These are phyloP conservation scores for Eleusine indica DNA, from an alignment of 176 grass and related monocot genomes.

Conservation along the genomic window DNA sequence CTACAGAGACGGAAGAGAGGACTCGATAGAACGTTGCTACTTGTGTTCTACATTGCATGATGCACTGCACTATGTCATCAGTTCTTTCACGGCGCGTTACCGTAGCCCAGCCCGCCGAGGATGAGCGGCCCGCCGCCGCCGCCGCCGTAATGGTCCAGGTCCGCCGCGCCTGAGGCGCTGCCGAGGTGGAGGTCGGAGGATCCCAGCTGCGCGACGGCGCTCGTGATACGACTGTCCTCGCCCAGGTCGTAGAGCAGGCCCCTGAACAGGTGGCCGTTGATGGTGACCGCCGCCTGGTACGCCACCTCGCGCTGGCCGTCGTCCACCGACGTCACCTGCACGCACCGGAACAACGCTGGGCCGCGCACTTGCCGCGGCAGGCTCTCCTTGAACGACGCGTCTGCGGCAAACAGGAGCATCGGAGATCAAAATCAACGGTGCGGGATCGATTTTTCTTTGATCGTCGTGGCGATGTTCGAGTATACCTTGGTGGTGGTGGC, in stretches of 20 bases:
- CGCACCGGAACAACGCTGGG: constrained; percentile 93
- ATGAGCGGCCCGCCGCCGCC: constrained; percentile 52
- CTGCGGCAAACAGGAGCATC: constrained; percentile 16
- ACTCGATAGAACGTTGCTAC: constrained; percentile 1
- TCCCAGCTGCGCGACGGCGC: constrained; percentile 42
- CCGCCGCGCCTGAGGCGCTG: constrained; percentile 41
- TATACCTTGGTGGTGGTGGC: constrained; percentile 69
- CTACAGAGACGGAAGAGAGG: constrained; percentile 19
- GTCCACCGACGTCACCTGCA: constrained; percentile 80
- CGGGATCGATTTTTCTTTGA: not conserved
- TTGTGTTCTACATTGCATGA: constrained; percentile 4
- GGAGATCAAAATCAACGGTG: not conserved
- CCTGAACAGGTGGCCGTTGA: constrained; percentile 90
- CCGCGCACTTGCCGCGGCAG: constrained; percentile 82
- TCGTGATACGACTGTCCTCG: constrained; percentile 45
- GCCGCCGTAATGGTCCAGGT: constrained; percentile 52
- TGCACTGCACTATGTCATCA: constrained; percentile 13
- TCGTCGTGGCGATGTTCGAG: no score
- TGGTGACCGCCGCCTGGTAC: constrained; percentile 87
- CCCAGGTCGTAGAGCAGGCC: constrained; percentile 94
- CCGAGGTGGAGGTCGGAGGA: constrained; percentile 92
- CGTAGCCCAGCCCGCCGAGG: constrained; percentile 64
- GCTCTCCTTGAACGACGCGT: constrained; percentile 60
- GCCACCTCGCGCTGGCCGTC: constrained; percentile 76
- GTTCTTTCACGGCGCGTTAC: constrained; percentile 58